These are phyloP conservation scores for Boletus rubropictus DNA, from an alignment of 768 basidiomycete species.

Conservation along the genomic window DNA sequence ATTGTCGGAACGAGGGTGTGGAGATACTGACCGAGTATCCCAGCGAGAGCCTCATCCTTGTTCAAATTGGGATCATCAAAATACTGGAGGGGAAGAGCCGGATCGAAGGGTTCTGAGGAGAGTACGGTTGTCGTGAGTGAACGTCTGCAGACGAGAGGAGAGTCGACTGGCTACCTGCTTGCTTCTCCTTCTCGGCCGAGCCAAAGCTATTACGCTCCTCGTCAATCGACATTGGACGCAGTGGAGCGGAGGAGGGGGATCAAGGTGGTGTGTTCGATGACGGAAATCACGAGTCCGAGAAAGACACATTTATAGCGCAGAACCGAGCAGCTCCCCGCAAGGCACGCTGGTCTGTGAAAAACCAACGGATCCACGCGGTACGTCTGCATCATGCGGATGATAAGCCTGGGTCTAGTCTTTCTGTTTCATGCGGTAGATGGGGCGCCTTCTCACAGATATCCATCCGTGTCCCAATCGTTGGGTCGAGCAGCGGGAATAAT, in stretches of 20 bases:
- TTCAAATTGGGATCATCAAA: conserved; percentile 39
- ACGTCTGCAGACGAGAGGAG: background rate
- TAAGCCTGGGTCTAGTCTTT: no score
- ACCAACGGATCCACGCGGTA: conserved; percentile 1
- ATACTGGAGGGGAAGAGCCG: conserved; percentile 10
- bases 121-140: background rate
- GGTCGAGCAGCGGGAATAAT: no score
- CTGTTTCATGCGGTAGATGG: no score
- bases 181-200: conserved; percentile 25
- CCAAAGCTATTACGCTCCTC: conserved; percentile 14
- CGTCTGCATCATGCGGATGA: background rate
- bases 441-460: no score
- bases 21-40: conserved; percentile 21
- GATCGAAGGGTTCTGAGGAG: conserved; percentile 4
- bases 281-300: background rate
- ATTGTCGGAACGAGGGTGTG: conserved; percentile 10
- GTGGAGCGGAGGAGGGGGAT: background rate
- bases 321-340: no score
- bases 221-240: conserved; percentile 17
- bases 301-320: background rate
- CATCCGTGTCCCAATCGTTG: no score
- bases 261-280: no score
- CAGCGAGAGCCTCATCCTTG: conserved; percentile 22
- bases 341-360: no score
- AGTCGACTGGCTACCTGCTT: conserved; percentile 3